Conservation (phyloP, 768 basidiomycete species). For the Leccinum longicurvipes region DNA sequence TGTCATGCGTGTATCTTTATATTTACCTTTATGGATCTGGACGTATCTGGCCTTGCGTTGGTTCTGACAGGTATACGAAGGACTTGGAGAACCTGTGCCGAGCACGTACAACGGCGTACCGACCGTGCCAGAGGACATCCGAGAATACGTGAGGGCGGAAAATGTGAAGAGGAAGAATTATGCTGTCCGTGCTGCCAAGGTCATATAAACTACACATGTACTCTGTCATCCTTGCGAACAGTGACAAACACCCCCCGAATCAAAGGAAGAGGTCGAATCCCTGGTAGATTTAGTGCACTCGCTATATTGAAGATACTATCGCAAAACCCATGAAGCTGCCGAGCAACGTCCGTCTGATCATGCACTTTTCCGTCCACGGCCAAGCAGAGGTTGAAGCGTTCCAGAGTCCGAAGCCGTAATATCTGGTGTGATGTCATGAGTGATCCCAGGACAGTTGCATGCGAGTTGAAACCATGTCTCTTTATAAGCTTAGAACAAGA, state of each 20-base stretch:
- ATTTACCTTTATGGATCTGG: not conserved
- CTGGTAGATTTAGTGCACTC: not conserved
- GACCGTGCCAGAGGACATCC: slow-evolving; percentile 16
- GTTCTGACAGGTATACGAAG: slow-evolving; percentile 19
- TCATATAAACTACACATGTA: no score
- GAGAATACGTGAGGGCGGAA: slow-evolving; percentile 20
- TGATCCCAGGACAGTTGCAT: not conserved
- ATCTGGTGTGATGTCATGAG: not conserved
- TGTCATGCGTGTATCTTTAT: not conserved
- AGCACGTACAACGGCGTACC: slow-evolving; percentile 17
- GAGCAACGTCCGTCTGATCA: not conserved
- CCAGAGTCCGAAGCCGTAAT: not conserved
- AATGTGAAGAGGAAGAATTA: slow-evolving; percentile 24
- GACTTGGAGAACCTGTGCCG: slow-evolving; percentile 24
- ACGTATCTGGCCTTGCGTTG: not conserved
- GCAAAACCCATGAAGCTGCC: no score
- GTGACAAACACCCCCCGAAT: not conserved
- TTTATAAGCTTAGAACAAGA: no score
- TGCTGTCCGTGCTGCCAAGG: slow-evolving; percentile 18
- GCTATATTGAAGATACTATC: no score
- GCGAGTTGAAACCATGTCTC: no score
- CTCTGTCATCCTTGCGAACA: no score
- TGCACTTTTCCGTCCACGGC: no score
- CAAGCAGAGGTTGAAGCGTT: no score
- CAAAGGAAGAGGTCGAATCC: not conserved